Conservation (phyloP, 2,329 filamentous ascomycete species). For the Sporothrix dimorphospora region DNA sequence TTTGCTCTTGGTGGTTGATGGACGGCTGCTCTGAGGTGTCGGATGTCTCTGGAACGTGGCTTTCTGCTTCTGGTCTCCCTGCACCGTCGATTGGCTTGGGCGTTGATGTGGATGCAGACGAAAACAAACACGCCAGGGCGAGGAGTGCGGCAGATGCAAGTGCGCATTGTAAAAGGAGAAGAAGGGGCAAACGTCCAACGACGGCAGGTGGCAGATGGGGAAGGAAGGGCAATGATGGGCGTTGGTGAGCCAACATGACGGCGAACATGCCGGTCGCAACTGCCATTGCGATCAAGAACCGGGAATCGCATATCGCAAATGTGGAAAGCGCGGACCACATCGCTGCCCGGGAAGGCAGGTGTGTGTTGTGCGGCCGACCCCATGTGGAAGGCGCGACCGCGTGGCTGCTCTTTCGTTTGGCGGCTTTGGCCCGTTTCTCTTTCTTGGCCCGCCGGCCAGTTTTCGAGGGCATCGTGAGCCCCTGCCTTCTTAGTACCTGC, state of each 20-base stretch:
- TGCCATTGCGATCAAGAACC: neutral
- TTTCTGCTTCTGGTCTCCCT: neutral
- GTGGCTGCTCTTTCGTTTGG: neutral
- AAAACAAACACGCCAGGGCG: slow-evolving; percentile 7
- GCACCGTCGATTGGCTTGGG: neutral
- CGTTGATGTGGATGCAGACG: slow-evolving; percentile 13
- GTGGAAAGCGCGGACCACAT: neutral
- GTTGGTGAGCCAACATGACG: neutral
- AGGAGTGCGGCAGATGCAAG: neutral
- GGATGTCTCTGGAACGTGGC: neutral
- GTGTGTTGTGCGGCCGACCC: neutral
- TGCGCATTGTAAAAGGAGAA: neutral
- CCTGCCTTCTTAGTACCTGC: neutral
- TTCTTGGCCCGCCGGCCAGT: neutral
- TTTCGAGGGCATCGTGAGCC: neutral
- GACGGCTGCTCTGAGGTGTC: neutral
- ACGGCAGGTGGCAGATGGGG: neutral
- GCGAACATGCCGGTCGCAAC: neutral
- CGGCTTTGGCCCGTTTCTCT: neutral
- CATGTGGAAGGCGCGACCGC: slow-evolving; percentile 17
- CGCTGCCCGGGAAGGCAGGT: neutral
- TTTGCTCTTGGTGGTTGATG: neutral
- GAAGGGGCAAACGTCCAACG: neutral
- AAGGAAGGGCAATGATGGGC: neutral
- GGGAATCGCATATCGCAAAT: neutral